Percentiles rank a stretch among this genome's conserved stretches.
Conservation (phyloP, 805 yeast species). For the Wickerhamiella vanderwaltii region DNA sequence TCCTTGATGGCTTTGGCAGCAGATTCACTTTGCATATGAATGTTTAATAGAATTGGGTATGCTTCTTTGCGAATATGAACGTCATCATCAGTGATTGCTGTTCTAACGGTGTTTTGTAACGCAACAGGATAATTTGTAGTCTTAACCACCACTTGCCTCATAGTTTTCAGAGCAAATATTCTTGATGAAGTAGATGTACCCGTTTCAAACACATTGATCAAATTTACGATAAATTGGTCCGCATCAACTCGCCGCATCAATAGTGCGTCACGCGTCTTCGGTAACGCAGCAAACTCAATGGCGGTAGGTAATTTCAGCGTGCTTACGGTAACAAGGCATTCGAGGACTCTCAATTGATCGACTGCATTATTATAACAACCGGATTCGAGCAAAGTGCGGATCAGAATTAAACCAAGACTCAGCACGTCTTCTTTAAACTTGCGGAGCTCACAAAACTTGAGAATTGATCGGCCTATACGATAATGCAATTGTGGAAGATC, state of each 20-base stretch:
- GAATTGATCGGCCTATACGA: conserved; percentile 4
- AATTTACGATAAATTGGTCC: background rate
- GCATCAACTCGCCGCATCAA: conserved; percentile 3
- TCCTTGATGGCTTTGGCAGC: conserved; percentile 13
- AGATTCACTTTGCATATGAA: conserved; percentile 12
- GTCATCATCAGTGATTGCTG: conserved; percentile 17
- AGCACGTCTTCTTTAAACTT: conserved; percentile 15
- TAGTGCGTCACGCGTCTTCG: conserved; percentile 19
- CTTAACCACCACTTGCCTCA: conserved; percentile 3
- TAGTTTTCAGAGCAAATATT: conserved; percentile 5
- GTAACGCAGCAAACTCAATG: conserved; percentile 16
- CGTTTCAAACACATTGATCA: conserved; percentile 3
- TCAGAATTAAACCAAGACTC: conserved; percentile 18
- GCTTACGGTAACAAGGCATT: conserved; percentile 13
- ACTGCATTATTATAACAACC: conserved; percentile 14
- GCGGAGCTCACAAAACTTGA: background rate
- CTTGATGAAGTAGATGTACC: background rate
- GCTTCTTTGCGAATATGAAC: conserved; percentile 24
- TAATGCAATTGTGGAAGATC: conserved; percentile 6
- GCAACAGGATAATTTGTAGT: background rate
- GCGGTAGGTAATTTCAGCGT: conserved; percentile 10
- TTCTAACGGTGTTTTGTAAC: conserved; percentile 12
- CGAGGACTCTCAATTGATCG: conserved; percentile 14
- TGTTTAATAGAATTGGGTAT: conserved; percentile 22
- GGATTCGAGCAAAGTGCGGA: conserved; percentile 15